Evolutionary conservation across 2,329 filamentous ascomycete genomes (phyloP).

Genomic region (Blastomyces gilchristii): DNA sequence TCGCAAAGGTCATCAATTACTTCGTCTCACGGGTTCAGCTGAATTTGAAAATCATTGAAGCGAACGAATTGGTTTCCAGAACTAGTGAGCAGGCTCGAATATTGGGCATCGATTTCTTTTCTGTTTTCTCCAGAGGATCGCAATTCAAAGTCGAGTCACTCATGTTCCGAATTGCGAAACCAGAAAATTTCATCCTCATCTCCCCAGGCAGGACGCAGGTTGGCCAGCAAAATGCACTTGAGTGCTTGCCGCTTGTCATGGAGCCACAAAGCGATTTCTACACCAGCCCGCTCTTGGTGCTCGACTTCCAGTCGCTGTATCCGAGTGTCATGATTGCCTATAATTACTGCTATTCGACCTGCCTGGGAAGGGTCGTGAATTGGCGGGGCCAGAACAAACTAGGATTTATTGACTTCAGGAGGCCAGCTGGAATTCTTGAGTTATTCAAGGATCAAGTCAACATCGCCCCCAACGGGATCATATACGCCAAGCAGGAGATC

Average conservation of each 20-base stretch:
- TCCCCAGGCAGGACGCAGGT: conserved; percentile 89
- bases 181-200: conserved; percentile 82
- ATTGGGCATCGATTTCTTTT: conserved; percentile 91
- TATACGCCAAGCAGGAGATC: conserved; percentile 78
- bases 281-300: conserved; percentile 72
- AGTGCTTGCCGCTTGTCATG: conserved; percentile 93
- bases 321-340: conserved; percentile 99
- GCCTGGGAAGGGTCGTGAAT: conserved; percentile 69
- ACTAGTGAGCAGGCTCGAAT: conserved; percentile 92
- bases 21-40: conserved; percentile 66
- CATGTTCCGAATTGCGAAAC: conserved; percentile 97
- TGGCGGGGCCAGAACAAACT: conserved; percentile 94
- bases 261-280: conserved; percentile 95
- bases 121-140: conserved; percentile 85
- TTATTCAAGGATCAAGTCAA: conserved; percentile 79
- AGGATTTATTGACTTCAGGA: conserved; percentile 80
- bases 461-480: conserved; percentile 90
- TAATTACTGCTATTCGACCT: conserved; percentile 98
- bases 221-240: conserved; percentile 83
- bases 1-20: conserved; percentile 67
- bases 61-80: conserved; percentile 76
- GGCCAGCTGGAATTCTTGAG: conserved; percentile 63
- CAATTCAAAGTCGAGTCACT: conserved; percentile 98
- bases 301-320: conserved; percentile 94
- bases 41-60: conserved; percentile 81